These are phyloP conservation scores for Melampsora occidentalis DNA, from an alignment of 1,284 basidiomycete species.

Conservation along the genomic window DNA sequence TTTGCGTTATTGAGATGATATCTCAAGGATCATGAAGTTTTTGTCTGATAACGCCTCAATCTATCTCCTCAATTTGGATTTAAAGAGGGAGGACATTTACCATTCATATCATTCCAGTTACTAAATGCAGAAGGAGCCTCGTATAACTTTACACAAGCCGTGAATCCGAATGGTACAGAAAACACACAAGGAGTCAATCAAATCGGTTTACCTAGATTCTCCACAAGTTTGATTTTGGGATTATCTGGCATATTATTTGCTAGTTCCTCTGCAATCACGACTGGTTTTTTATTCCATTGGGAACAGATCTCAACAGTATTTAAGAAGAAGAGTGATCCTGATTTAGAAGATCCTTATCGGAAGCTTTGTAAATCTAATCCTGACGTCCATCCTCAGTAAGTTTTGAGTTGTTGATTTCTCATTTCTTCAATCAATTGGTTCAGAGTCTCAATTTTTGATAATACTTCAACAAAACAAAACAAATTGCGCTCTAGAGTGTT, in stretches of 20 bases:
- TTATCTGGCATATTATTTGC: conserved; percentile 29
- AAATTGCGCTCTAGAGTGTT: neutral
- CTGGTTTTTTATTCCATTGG: conserved; percentile 22
- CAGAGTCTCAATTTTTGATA: neutral
- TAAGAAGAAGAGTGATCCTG: conserved; percentile 5
- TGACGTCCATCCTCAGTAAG: conserved; percentile 35
- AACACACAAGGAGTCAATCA: conserved; percentile 11
- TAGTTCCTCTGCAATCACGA: conserved; percentile 28
- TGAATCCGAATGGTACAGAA: conserved; percentile 25
- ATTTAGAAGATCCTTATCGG: conserved; percentile 27
- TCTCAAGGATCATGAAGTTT: neutral
- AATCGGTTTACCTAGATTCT: conserved; percentile 37
- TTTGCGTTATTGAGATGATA: neutral
- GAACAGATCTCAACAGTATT: conserved; percentile 12
- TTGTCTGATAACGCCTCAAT: neutral
- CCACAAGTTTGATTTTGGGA: conserved; percentile 30
- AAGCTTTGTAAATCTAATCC: conserved; percentile 20
- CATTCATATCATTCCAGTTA: conserved; percentile 42
- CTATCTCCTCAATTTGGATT: neutral
- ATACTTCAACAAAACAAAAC: too few species aligned
- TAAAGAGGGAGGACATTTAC: conserved; percentile 34
- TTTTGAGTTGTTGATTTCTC: neutral
- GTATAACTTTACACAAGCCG: conserved; percentile 24
- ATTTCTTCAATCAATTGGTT: neutral
- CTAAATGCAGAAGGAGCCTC: conserved; percentile 22